phyloP scores from a whole-genome alignment of 441 rosid species.

The Biscutella laevigata region DNA sequence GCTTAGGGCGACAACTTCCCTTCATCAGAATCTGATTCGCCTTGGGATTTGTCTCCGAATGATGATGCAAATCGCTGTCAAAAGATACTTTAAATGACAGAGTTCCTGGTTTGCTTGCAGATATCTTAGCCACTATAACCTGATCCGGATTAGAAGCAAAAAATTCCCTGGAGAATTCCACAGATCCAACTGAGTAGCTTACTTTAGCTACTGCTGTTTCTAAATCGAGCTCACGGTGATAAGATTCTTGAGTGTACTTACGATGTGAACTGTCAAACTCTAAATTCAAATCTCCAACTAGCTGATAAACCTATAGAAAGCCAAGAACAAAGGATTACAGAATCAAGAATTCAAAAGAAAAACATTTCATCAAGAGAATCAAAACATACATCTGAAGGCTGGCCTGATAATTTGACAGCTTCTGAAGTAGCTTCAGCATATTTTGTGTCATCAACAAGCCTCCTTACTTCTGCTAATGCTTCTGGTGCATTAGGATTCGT shows the following conservation, averaged over 20 bases:
- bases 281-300: slow-evolving; percentile 71
- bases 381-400: slow-evolving; percentile 50
- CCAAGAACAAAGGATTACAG: background rate
- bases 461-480: slow-evolving; percentile 60
- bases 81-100: slow-evolving; percentile 60
- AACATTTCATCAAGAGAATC: background rate
- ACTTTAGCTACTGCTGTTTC: slow-evolving; percentile 68
- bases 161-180: slow-evolving; percentile 62
- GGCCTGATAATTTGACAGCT: slow-evolving; percentile 56
- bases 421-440: slow-evolving; percentile 65
- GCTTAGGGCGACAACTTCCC: slow-evolving; percentile 65
- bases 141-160: slow-evolving; percentile 75
- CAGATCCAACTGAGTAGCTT: slow-evolving; percentile 55
- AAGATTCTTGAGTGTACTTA: slow-evolving; percentile 48
- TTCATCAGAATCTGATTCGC: slow-evolving; percentile 49
- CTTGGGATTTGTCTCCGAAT: slow-evolving; percentile 32
- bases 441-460: slow-evolving; percentile 52
- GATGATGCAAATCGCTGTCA: slow-evolving; percentile 56
- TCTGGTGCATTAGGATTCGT: slow-evolving; percentile 54
- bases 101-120: slow-evolving; percentile 55
- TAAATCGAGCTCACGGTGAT: slow-evolving; percentile 74
- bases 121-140: slow-evolving; percentile 59
- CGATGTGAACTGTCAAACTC: slow-evolving; percentile 68
- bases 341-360: background rate
- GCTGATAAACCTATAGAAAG: slow-evolving; percentile 62